Evolutionary conservation across 805 yeast genomes (phyloP), one percentile per base, ranked within the genome.

Genomic region (Saturnispora bothae): DNA sequence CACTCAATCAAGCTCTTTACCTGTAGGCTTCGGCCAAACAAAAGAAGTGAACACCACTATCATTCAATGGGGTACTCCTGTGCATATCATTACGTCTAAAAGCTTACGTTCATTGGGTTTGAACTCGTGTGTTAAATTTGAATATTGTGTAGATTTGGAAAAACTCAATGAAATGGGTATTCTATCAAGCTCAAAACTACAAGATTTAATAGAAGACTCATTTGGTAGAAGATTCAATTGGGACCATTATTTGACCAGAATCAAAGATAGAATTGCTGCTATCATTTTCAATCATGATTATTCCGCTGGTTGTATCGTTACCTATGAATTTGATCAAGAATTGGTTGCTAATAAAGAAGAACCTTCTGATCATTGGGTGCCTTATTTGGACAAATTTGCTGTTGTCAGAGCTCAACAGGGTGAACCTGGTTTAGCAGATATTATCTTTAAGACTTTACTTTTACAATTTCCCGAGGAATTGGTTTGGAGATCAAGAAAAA

Each of bases 301-400:
- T 56, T 96, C 88, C 47, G 97, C 97, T 3, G 86, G 84, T 14
- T 96, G 97, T 0, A 80, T 92, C 13, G 70, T 89, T 26, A 92
- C 98, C 0, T 80, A 84, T 74, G 98, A 89, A 49, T 23, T 16
- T 14, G n/a, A 25, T 25, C n/a, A 6, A 5, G 21, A 25, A 15
- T 31, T 25, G 13, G 28, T 27, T 14, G 31, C 22, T 14, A 13
- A 23, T 12, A 31, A 23, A 5, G 48, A 46, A 28, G 22, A 38
- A 13, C 18, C 34, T 4, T 43, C 43, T 8, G 33, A 37, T 12
- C 45, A 54, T 7, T 50, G 50, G 19, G 68, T 85, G 23, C 83
- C 95, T 0, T 92, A 92, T 48, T 64, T 92, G 36, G 98, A 92
- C 57, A 92, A 92, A 57, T 85, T 92, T 63, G 97, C 97, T 0